Evolutionary conservation across 768 basidiomycete species (phyloP).

Genomic region (Rubroboletus satanas): DNA sequence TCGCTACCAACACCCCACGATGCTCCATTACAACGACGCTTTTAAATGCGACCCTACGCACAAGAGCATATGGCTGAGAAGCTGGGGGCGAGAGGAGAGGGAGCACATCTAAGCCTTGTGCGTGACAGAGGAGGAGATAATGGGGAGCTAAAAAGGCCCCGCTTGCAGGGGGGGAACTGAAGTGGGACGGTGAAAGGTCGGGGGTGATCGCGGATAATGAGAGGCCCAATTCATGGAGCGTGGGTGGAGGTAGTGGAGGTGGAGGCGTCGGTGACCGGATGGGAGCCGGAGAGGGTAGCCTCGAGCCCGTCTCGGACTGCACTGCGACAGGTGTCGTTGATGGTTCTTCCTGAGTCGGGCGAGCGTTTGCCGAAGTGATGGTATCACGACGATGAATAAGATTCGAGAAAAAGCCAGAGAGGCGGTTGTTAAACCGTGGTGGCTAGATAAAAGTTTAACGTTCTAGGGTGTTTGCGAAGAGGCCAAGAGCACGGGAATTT

Average conservation of each 20-base stretch:
- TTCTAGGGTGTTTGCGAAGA: conserved; percentile 2
- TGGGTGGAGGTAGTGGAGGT: conserved; percentile 65
- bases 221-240: conserved; percentile 72
- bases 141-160: conserved; percentile 80
- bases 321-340: conserved; percentile 25
- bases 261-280: conserved; percentile 65
- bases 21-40: conserved; percentile 91
- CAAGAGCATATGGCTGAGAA: conserved; percentile 74
- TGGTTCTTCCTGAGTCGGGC: conserved; percentile 35
- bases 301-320: conserved; percentile 39
- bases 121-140: conserved; percentile 78
- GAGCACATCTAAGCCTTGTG: conserved; percentile 84
- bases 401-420: conserved; percentile 82
- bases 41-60: conserved; percentile 79
- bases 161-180: conserved; percentile 68
- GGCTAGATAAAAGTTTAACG: conserved; percentile 27
- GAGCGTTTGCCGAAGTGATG: conserved; percentile 24
- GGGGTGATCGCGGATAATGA: conserved; percentile 63
- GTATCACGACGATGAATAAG: conserved; percentile 71
- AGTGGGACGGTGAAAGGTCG: conserved; percentile 71
- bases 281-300: conserved; percentile 52
- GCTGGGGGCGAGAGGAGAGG: conserved; percentile 72
- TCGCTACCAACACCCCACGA: conserved; percentile 85
- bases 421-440: conserved; percentile 63
- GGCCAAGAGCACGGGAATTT: conserved; percentile 8